Base-by-base conservation (phyloP, 2,329 filamentous ascomycete genomes). In the Colletotrichum ledebouriae region DNA sequence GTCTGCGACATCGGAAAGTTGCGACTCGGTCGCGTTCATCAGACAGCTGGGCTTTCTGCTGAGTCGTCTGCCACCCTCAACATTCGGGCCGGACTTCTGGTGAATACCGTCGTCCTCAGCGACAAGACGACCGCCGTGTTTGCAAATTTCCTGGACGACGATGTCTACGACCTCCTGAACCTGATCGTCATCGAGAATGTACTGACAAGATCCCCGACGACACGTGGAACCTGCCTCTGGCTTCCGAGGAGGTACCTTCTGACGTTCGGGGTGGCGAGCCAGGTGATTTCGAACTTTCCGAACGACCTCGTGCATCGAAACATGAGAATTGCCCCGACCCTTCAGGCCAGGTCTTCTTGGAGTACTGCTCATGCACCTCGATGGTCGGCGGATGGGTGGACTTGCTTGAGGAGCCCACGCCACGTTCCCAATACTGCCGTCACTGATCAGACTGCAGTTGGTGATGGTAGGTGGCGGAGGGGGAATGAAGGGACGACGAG, bases 11-110 rank as follows among this genome's bases (percentile, higher is more conserved):
- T 70, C 71, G 5, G 72, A 71, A 17, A 71, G 69, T 9, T 72
- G 73, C 5, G 74, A 72, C 13, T 73, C 65, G 37, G 79, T 78
- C 0, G 72, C 64, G 11, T 73, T 73, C 13, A 33, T 42, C 15
- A 68, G 56, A 3, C 59, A 70, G 17, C 63, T 65, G 3, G 68
- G 70, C 39, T 57, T 56, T 3, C 49, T 49, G 25, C 15, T 22
- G 3, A 37, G 0, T 6, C 17, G 12, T 37, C 4, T 56, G 3
- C 13, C 39, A 10, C 4, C 11, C 11, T 7, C 7, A 4, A 6
- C 10, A 3, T 15, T 5, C 3, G 6, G 25, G 10, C 13, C 37
- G 7, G 12, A 22, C 5, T 46, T 9, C 15, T 11, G 7, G 4
- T 15, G 20, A 12, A 4, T 2, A 15, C 5, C 11, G 12, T 46